A percentile compares a stretch with the other conserved stretches of the same genome.
Evolutionary conservation across 768 basidiomycete genomes (phyloP).

Genomic region (Russula sp.): DNA sequence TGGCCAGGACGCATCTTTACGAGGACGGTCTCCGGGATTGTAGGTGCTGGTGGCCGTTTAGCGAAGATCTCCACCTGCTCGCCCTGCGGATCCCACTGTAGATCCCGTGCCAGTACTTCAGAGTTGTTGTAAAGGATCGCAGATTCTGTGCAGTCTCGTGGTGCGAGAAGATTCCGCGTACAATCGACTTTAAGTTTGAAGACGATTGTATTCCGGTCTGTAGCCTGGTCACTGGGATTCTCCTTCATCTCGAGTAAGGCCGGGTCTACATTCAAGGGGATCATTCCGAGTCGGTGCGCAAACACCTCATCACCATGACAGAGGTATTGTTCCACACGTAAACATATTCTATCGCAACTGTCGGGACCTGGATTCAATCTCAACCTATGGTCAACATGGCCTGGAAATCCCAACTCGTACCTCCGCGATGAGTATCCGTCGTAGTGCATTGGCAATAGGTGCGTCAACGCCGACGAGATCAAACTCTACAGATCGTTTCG

Average conservation of each 20-base stretch:
- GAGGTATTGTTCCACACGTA: conserved; percentile 95
- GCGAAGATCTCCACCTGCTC: conserved; percentile 67
- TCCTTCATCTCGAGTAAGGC: conserved; percentile 57
- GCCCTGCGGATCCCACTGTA: conserved; percentile 79
- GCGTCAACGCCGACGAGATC: conserved; percentile 95
- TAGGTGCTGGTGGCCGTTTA: conserved; percentile 54
- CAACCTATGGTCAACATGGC: neutral
- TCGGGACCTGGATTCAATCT: conserved; percentile 64
- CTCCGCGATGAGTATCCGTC: conserved; percentile 92
- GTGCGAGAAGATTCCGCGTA: conserved; percentile 53
- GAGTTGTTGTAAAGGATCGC: conserved; percentile 62
- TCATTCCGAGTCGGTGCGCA: conserved; percentile 84
- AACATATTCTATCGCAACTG: conserved; percentile 84
- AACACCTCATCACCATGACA: conserved; percentile 90
- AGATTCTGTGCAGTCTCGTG: conserved; percentile 42
- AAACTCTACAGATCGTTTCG: conserved; percentile 84
- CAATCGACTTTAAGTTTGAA: conserved; percentile 72
- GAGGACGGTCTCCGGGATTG: conserved; percentile 80
- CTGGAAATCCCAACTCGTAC: conserved; percentile 42
- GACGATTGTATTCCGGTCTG: conserved; percentile 88
- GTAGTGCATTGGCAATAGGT: conserved; percentile 91
- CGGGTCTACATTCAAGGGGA: conserved; percentile 88
- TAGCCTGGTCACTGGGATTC: conserved; percentile 56
- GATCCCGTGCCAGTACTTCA: conserved; percentile 61
- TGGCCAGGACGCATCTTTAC: conserved; percentile 93